Conservation (phyloP, 305 asterid species). For the Monarda citriodora region DNA sequence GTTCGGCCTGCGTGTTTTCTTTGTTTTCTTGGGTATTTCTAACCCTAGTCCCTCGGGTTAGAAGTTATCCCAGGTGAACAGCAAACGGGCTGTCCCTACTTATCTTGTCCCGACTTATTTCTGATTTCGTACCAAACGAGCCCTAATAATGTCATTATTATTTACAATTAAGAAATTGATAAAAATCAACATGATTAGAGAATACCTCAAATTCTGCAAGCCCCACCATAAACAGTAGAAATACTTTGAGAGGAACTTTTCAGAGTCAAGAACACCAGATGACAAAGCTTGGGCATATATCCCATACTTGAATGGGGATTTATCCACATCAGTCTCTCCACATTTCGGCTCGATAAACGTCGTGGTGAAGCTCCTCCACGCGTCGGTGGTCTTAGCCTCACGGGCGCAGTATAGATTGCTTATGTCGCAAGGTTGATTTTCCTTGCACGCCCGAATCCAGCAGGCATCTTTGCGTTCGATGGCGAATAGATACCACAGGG, state of each 20-base stretch:
- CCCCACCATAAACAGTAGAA: constrained; percentile 99
- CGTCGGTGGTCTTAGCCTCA: constrained; percentile 41
- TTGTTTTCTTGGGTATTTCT: no score
- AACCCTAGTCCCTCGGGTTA: no score
- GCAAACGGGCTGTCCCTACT: no score
- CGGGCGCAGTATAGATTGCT: constrained; percentile 66
- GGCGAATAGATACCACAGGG: constrained; percentile 91
- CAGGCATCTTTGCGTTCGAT: constrained; percentile 88
- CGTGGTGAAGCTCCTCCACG: constrained; percentile 57
- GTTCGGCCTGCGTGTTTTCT: no score
- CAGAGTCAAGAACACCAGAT: constrained; percentile 73
- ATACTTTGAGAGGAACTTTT: constrained; percentile 65
- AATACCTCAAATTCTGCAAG: constrained; percentile 79
- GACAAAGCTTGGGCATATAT: constrained; percentile 76
- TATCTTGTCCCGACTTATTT: no score
- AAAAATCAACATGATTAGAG: neutral
- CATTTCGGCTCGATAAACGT: constrained; percentile 64
- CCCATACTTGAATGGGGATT: constrained; percentile 60
- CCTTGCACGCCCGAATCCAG: constrained; percentile 75
- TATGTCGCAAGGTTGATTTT: constrained; percentile 34
- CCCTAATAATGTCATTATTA: neutral
- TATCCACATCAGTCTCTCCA: constrained; percentile 36
- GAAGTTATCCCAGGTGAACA: no score
- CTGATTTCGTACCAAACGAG: no score
- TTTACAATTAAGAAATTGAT: neutral